Evolutionary conservation across 2,329 filamentous ascomycete species (phyloP).

Genomic region (Moelleriella libera): DNA sequence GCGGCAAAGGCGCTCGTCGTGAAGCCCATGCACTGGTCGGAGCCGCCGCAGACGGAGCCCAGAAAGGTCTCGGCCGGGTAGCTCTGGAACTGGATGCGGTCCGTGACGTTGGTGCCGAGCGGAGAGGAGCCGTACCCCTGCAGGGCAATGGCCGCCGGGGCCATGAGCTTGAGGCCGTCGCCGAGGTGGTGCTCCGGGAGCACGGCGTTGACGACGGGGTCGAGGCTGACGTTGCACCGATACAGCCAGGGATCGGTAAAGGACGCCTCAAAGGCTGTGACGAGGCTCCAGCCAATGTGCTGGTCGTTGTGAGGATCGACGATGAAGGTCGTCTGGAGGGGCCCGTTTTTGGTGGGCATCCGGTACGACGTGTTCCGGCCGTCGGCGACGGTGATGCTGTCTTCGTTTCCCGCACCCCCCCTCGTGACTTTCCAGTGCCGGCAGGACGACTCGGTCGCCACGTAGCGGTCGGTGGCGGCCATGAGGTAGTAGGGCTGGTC

Average conservation of each 20-base stretch:
- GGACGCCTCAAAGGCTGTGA: constrained; percentile 24
- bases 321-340: constrained; percentile 22
- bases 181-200: constrained; percentile 21
- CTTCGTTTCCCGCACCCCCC: constrained; percentile 15
- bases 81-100: constrained; percentile 18
- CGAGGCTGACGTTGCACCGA: constrained; percentile 22
- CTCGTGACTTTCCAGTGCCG: constrained; percentile 13
- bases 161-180: constrained; percentile 16
- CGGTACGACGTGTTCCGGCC: constrained; percentile 9
- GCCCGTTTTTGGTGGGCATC: constrained; percentile 14
- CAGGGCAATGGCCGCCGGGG: constrained; percentile 23
- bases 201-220: constrained; percentile 17
- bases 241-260: constrained; percentile 23
- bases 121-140: constrained; percentile 19
- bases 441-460: constrained; percentile 16
- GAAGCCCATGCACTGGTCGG: constrained; percentile 17
- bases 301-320: constrained; percentile 12
- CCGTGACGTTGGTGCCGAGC: constrained; percentile 9
- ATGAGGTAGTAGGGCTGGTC: constrained; percentile 6
- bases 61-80: constrained; percentile 27
- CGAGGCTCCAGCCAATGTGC: constrained; percentile 11
- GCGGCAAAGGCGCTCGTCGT: constrained; percentile 20
- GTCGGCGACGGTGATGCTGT: constrained; percentile 13
- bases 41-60: constrained; percentile 18
- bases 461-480: constrained; percentile 17